Conservation (phyloP, 2,329 filamentous ascomycete genomes). For the Aspergillus ochraceus region DNA sequence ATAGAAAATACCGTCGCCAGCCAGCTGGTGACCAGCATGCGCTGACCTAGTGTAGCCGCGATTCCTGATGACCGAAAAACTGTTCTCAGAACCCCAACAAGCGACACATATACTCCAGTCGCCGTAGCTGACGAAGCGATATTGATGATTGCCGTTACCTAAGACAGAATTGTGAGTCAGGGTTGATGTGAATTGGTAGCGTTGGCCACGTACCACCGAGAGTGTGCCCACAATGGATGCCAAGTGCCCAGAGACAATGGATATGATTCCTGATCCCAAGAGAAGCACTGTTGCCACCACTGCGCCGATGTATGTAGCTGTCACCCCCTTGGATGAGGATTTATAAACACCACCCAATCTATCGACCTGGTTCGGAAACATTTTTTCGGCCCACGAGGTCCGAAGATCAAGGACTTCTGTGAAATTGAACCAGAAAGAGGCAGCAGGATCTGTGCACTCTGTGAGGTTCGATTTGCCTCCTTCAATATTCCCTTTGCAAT, state of each 20-base stretch:
- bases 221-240: neutral
- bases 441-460: neutral
- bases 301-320: neutral
- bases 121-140: neutral
- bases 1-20: neutral
- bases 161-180: neutral
- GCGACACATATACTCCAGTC: constrained; percentile 1
- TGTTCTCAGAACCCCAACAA: neutral
- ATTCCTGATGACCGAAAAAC: neutral
- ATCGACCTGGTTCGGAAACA: neutral
- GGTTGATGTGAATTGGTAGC: neutral
- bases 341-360: neutral
- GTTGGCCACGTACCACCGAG: neutral
- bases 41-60: neutral
- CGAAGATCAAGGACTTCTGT: neutral
- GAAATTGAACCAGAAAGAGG: constrained; percentile 2
- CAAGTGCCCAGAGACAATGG: neutral
- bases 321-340: neutral
- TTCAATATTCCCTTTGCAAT: neutral
- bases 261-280: neutral
- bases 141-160: neutral
- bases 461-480: neutral
- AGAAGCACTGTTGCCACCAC: neutral
- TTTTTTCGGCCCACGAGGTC: neutral
- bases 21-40: constrained; percentile 1